Percentiles rank a stretch among this genome's conserved stretches.
Conservation (phyloP, 495 filamentous ascomycete species). For the Neurospora sp. region DNA sequence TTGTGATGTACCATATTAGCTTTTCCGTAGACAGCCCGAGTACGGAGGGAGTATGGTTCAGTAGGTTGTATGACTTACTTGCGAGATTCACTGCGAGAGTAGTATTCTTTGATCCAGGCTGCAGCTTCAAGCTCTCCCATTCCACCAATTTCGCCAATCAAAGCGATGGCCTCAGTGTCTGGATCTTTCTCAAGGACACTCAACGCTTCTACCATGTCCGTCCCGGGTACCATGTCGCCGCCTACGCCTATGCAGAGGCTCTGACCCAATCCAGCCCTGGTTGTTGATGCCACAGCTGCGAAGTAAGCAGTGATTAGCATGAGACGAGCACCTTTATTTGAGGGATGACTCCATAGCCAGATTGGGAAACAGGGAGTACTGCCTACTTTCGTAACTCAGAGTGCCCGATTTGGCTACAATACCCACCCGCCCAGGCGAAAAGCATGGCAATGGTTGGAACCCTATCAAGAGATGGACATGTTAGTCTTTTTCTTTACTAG, state of each 20-base stretch:
- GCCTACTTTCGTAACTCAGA: conserved; percentile 60
- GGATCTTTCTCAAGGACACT: conserved; percentile 62
- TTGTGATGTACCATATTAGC: conserved; percentile 19
- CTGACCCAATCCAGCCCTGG: conserved; percentile 72
- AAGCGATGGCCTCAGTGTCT: conserved; percentile 69
- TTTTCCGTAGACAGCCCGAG: too few relatives aligned
- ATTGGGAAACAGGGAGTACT: background rate
- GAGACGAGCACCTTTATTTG: background rate
- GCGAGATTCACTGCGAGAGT: conserved; percentile 43
- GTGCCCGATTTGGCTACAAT: conserved; percentile 87
- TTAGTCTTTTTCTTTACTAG: background rate
- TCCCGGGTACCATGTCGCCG: conserved; percentile 76
- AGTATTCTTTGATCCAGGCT: conserved; percentile 66
- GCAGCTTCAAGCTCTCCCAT: conserved; percentile 71
- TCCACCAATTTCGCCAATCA: conserved; percentile 86
- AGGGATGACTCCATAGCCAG: background rate
- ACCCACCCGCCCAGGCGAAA: conserved; percentile 62
- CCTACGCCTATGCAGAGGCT: conserved; percentile 82
- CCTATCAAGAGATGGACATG: conserved; percentile 22
- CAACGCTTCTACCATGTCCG: conserved; percentile 69
- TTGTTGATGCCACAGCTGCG: conserved; percentile 66
- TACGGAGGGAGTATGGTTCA: background rate
- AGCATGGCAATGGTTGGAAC: conserved; percentile 74
- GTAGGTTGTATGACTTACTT: conserved; percentile 44
- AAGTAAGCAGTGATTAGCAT: background rate